Evolutionary conservation across 1,139 yeast genomes (phyloP), one percentile per base, ranked within the genome.

Genomic region (Yamadazyma spencermartinsiae): DNA sequence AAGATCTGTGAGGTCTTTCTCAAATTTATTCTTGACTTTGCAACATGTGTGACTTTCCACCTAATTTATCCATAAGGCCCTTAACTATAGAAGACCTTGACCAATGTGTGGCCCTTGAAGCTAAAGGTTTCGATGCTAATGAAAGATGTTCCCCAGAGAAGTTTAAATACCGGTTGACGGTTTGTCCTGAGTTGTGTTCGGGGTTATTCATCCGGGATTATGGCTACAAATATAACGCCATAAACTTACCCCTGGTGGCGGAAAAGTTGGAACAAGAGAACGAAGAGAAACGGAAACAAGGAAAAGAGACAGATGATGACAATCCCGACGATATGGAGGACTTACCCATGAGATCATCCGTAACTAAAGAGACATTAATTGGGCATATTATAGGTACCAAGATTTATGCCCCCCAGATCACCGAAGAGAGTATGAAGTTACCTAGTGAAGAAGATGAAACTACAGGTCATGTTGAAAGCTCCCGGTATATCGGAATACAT

Each of bases 311-410:
- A 12, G 66, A 61, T 11, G 62, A 53, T 9, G 60, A 49, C n/a
- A 54, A 56, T 7, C 63, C 57, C 9, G 59, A 47, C 9, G 67
- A 65, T 16, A 55, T 61, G 28, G 72, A 65, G 13, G 70, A 67
- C 25, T 56, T 69, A 35, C 83, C 83, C 8, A 51, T 58, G 30
- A 70, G 62, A 48, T 70, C 81, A 26, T 69, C 86, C 19, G 75
- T 79, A 41, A 59, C 68, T 24, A 67, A 65, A 40, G 97, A 90
- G 62, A 76, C 74, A 12, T 72, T 92, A 44, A 79, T 92, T 48
- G 98, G 90, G 8, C 95, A 87, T 54, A 76, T 92, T 33, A 65
- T 90, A 50, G 94, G 89, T 36, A 89, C 97, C 34, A 90, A 90
- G 61, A 80, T 80, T 40, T 58, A 60, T 37, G 50, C 68, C 14